Evolutionary conservation across 805 yeast genomes (phyloP), one percentile per base, ranked within the genome.

Genomic region (Metschnikowia reukaufii): DNA sequence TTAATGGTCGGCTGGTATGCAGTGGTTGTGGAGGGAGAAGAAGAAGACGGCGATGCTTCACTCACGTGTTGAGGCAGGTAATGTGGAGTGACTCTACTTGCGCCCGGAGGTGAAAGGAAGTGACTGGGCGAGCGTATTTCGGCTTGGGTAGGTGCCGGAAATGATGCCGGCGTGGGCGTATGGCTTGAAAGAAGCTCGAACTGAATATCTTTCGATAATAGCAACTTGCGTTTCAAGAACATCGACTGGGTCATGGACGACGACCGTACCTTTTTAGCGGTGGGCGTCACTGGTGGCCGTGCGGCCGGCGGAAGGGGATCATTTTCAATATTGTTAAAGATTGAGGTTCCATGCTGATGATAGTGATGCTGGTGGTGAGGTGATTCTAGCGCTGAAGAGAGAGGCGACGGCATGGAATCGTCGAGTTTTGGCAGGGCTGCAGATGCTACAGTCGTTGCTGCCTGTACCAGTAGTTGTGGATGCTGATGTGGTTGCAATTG

Each of bases 141-240:
- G 9, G 31, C 33, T 18, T 6, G n/a, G 30, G 29, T 18, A 18
- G 15, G 17, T 16, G 38, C 7, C 9, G 47, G 39, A n/a, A 23
- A 39, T 2, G 47, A 19, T 9, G 43, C 47, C 13, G 43, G 33
- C 19, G 43, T 39, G 32, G 47, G 18, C 8, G 39, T 35, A 16
- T 54, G 54, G 37, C 50, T 48, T 15, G 56, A 51, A 13, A 58
- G 48, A 10, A 72, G 54, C 56, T 72, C 77, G 15, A 68, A 44
- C 50, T 71, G 73, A 7, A 72, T 52, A 32, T 72, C 76, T 51
- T 72, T 72, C 17, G 72, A 65, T 44, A 61, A 62, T 1, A 68
- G 49, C 12, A 63, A 45, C 43, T 60, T 65, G 48, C 64, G 65
- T 45, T 68, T 70, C 42, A 68, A 49, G 43, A 53, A 58, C 48